Conservation (phyloP, 2,329 filamentous ascomycete genomes). For the Massarina eburnea region DNA sequence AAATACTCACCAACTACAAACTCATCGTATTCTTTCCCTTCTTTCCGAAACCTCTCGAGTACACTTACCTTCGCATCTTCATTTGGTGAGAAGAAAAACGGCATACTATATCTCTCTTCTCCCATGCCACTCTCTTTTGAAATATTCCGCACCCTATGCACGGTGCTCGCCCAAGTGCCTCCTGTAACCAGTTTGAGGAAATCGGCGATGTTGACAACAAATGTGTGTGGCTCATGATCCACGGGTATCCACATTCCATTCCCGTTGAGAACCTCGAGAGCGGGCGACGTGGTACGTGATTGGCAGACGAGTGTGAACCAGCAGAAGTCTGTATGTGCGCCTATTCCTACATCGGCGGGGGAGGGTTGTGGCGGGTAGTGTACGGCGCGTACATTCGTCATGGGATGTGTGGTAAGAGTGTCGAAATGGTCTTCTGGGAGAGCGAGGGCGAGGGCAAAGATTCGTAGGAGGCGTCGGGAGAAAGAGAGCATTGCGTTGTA, state of each 20-base stretch:
- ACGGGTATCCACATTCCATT: conserved; percentile 47
- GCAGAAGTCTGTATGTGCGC: conserved; percentile 48
- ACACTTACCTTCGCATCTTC: conserved; percentile 37
- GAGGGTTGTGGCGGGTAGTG: conserved; percentile 41
- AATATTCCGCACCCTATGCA: conserved; percentile 45
- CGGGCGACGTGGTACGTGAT: conserved; percentile 22
- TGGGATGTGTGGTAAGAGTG: conserved; percentile 42
- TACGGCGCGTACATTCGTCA: conserved; percentile 48
- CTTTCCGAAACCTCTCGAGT: conserved; percentile 28
- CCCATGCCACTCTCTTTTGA: conserved; percentile 17
- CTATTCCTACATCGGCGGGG: conserved; percentile 40
- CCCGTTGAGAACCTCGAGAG: conserved; percentile 47
- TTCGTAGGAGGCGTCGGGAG: conserved; percentile 35
- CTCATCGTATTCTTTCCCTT: conserved; percentile 29
- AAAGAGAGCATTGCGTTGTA: conserved; percentile 34
- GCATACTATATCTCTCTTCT: conserved; percentile 37
- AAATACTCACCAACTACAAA: conserved; percentile 38
- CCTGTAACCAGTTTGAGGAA: conserved; percentile 47
- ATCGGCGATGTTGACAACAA: conserved; percentile 47
- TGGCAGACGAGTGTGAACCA: conserved; percentile 47
- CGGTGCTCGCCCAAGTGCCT: conserved; percentile 43
- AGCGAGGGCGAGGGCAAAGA: conserved; percentile 45
- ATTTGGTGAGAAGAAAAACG: conserved; percentile 45
- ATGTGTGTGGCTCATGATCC: conserved; percentile 35
- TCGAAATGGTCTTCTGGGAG: conserved; percentile 45